These are phyloP conservation scores for Rubroboletus satanas DNA, from an alignment of 768 basidiomycete species.

Conservation along the genomic window DNA sequence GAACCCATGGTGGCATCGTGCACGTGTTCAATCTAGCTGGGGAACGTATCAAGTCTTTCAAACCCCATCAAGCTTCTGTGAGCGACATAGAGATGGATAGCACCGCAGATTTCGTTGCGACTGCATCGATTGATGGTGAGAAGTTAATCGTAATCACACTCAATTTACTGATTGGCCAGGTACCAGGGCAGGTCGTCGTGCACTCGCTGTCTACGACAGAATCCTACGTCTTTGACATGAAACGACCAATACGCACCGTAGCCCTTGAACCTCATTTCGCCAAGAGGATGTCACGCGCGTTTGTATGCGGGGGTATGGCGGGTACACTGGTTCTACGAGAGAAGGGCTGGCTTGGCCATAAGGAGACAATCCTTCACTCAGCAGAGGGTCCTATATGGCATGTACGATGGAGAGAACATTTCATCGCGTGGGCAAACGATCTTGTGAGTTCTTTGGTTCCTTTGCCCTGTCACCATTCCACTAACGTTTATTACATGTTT, in stretches of 20 bases:
- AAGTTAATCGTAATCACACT: conserved; percentile 35
- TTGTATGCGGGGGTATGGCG: conserved; percentile 90
- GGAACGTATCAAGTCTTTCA: conserved; percentile 80
- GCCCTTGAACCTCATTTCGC: conserved; percentile 90
- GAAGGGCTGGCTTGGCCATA: conserved; percentile 96
- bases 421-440: conserved; percentile 98
- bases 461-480: neutral
- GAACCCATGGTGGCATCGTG: conserved; percentile 91
- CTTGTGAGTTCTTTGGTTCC: conserved; percentile 46
- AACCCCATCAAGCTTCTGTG: conserved; percentile 85
- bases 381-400: conserved; percentile 97
- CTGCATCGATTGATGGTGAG: conserved; percentile 91
- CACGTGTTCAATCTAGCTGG: conserved; percentile 81
- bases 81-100: conserved; percentile 81
- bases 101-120: conserved; percentile 85
- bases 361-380: conserved; percentile 74
- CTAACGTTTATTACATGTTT: neutral
- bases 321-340: conserved; percentile 85
- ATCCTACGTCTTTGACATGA: conserved; percentile 83
- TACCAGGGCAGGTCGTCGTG: conserved; percentile 84
- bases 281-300: conserved; percentile 67
- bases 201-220: conserved; percentile 77
- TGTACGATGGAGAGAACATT: conserved; percentile 75
- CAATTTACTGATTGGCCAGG: conserved; percentile 41
- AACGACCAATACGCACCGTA: conserved; percentile 86